Conservation (phyloP, 2,329 filamentous ascomycete species). For the Penicillium sp. region DNA sequence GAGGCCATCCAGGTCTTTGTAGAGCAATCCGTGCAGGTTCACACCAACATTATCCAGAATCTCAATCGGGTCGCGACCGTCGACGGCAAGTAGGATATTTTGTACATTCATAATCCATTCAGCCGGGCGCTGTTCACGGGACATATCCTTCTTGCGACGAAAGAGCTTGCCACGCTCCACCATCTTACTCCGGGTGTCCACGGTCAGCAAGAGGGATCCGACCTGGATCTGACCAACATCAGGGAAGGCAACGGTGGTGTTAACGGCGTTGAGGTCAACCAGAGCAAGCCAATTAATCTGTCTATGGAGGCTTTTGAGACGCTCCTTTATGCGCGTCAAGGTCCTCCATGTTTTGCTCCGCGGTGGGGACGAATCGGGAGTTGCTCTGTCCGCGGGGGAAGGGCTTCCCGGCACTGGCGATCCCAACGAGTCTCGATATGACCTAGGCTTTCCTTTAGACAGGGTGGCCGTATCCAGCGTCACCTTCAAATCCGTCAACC, state of each 20-base stretch:
- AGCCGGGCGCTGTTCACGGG: slow-evolving; percentile 65
- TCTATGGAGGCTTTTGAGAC: slow-evolving; percentile 77
- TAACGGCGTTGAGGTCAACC: slow-evolving; percentile 81
- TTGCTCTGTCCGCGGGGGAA: slow-evolving; percentile 22
- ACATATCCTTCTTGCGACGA: slow-evolving; percentile 66
- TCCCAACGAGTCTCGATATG: slow-evolving; percentile 19
- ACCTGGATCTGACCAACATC: slow-evolving; percentile 82
- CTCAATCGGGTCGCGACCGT: slow-evolving; percentile 79
- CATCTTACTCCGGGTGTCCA: slow-evolving; percentile 87
- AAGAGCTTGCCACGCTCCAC: slow-evolving; percentile 87
- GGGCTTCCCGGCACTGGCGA: slow-evolving; percentile 20
- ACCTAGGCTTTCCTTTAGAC: slow-evolving; percentile 23
- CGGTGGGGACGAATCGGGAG: slow-evolving; percentile 15
- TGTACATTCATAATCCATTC: slow-evolving; percentile 89
- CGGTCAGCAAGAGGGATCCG: slow-evolving; percentile 75
- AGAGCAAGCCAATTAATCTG: slow-evolving; percentile 84
- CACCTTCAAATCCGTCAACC: slow-evolving; percentile 77
- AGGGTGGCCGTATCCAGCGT: slow-evolving; percentile 72
- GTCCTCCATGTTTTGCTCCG: slow-evolving; percentile 75
- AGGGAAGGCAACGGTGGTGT: slow-evolving; percentile 69
- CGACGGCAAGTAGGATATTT: slow-evolving; percentile 82
- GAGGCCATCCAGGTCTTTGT: slow-evolving; percentile 78
- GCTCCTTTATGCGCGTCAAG: slow-evolving; percentile 74
- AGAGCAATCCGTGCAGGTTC: slow-evolving; percentile 86
- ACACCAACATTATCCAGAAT: slow-evolving; percentile 81